Conservation (phyloP, 805 yeast species). For the Ogataea pini region DNA sequence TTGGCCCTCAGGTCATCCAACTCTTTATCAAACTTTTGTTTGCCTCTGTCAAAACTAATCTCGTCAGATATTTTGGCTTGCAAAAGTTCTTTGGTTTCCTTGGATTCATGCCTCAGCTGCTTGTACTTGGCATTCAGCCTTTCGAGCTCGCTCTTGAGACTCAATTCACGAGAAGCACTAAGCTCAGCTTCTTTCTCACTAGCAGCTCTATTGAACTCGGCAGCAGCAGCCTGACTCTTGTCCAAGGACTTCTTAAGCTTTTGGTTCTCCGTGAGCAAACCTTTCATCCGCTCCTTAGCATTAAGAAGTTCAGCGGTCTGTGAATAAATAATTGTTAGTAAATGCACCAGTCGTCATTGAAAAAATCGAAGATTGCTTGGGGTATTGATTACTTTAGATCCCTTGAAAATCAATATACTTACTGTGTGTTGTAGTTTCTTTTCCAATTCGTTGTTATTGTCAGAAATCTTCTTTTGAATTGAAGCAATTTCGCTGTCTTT, state of each 20-base stretch:
- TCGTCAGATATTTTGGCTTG: slow-evolving; percentile 46
- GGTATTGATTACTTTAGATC: slow-evolving; percentile 18
- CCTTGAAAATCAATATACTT: slow-evolving; percentile 21
- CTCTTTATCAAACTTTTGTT: slow-evolving; percentile 43
- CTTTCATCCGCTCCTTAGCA: slow-evolving; percentile 40
- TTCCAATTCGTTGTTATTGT: slow-evolving; percentile 36
- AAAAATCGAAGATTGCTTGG: slow-evolving; percentile 7
- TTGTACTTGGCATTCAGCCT: slow-evolving; percentile 33
- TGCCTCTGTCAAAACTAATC: slow-evolving; percentile 45
- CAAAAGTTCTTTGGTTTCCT: slow-evolving; percentile 42
- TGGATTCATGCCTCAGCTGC: slow-evolving; percentile 48
- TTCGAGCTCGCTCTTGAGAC: slow-evolving; percentile 30
- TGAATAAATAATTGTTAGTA: slow-evolving; percentile 21
- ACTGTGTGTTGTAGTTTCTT: slow-evolving; percentile 35
- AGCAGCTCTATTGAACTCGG: slow-evolving; percentile 38
- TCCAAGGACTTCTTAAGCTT: slow-evolving; percentile 43
- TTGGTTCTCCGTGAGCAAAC: slow-evolving; percentile 45
- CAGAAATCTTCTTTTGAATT: slow-evolving; percentile 33
- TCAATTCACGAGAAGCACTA: slow-evolving; percentile 27
- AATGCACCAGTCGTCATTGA: background rate
- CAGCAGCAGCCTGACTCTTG: slow-evolving; percentile 37
- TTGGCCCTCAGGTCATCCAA: slow-evolving; percentile 38
- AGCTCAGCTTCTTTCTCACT: slow-evolving; percentile 39
- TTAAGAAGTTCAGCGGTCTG: slow-evolving; percentile 24
- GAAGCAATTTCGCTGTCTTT: slow-evolving; percentile 39